Evolutionary conservation across 163 green algal species (phyloP).

Genomic region (Botryococcus braunii): DNA sequence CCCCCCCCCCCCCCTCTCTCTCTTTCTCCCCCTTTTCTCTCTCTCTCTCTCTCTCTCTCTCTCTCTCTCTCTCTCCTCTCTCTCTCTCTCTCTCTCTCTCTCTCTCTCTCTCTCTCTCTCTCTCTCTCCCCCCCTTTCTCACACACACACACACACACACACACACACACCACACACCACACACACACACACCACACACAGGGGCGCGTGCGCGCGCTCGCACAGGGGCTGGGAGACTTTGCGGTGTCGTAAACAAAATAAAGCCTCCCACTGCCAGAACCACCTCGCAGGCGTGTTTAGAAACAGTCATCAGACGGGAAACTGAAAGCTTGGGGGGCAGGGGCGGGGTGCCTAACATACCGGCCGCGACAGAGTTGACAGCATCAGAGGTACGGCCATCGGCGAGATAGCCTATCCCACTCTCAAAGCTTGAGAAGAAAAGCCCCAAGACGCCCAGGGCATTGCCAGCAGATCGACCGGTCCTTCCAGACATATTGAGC

Average conservation of each 20-base stretch:
- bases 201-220: background rate
- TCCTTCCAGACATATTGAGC: constrained; percentile 53
- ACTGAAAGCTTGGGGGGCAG: background rate
- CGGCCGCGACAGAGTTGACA: constrained; percentile 43
- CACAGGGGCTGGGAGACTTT: background rate
- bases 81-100: no score
- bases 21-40: no score
- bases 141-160: no score
- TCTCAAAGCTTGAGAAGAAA: constrained; percentile 66
- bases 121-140: no score
- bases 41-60: no score
- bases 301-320: background rate
- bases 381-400: constrained; percentile 41
- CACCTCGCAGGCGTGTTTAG: background rate
- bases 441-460: constrained; percentile 68
- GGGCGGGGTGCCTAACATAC: constrained; percentile 15
- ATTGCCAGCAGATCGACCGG: constrained; percentile 54
- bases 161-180: background rate
- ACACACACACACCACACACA: background rate
- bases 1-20: no score
- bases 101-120: no score
- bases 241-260: background rate
- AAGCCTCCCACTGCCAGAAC: background rate
- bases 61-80: no score
- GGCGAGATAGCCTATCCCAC: constrained; percentile 37